Percentiles rank a stretch among this genome's conserved stretches.
Evolutionary conservation across 495 filamentous ascomycete genomes (phyloP).

Genomic region (Aspergillus avenaceus): DNA sequence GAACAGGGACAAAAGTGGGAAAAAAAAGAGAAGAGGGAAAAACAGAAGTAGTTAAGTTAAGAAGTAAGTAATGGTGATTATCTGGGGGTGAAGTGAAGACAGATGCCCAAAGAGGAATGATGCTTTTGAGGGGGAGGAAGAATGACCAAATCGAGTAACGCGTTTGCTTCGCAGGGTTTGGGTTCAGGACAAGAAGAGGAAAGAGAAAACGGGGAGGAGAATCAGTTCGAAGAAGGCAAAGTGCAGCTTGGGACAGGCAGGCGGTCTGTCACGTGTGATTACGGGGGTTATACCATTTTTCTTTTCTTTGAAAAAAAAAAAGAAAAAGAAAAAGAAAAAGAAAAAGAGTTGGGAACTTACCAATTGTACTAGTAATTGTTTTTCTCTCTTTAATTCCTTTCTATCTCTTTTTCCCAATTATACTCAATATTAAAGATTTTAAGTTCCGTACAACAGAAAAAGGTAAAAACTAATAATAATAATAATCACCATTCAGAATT

Average conservation of each 20-base stretch:
- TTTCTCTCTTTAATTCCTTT: neutral
- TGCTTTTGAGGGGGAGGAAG: constrained; percentile 36
- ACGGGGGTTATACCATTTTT: too few relatives aligned
- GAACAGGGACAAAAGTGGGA: constrained; percentile 5
- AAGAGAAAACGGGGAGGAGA: constrained; percentile 29
- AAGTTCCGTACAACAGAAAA: too few relatives aligned
- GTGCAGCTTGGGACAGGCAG: constrained; percentile 35
- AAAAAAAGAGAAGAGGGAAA: constrained; percentile 4
- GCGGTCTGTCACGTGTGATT: constrained; percentile 38
- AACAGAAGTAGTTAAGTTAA: constrained; percentile 10
- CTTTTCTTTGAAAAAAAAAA: too few relatives aligned
- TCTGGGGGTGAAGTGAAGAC: constrained; percentile 18
- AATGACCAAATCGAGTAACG: constrained; percentile 52
- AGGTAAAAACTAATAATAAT: too few relatives aligned
- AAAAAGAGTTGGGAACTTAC: too few relatives aligned
- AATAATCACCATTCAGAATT: too few relatives aligned
- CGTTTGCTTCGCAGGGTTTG: constrained; percentile 46
- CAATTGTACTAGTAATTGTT: too few relatives aligned
- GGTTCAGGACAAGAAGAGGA: constrained; percentile 29
- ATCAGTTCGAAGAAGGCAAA: constrained; percentile 40
- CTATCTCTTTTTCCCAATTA: neutral
- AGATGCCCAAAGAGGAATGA: constrained; percentile 48
- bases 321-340: too few relatives aligned
- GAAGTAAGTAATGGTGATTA: constrained; percentile 18
- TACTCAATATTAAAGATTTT: too few relatives aligned